Conservation (phyloP, 1,139 yeast species). For the Magnusiomyces tetraspermus region DNA sequence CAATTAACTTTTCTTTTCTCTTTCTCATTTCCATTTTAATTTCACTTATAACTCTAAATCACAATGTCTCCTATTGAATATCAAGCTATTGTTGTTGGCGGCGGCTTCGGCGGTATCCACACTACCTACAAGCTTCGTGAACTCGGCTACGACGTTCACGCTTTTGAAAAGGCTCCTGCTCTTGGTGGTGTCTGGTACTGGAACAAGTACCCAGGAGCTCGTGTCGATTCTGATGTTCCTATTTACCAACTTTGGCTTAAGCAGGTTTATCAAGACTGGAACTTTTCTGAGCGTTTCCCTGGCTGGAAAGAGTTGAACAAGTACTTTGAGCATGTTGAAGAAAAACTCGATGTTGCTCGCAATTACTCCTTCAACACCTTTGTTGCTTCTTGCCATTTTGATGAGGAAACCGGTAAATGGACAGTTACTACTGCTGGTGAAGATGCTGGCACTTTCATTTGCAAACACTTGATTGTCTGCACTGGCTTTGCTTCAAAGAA, state of each 20-base stretch:
- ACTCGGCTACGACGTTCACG: constrained; percentile 31
- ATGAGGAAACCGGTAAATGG: no score
- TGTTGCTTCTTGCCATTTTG: no score
- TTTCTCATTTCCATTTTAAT: neutral
- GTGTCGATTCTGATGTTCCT: constrained; percentile 46
- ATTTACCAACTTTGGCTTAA: constrained; percentile 41
- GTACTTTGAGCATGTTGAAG: constrained; percentile 36
- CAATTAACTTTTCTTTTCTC: neutral
- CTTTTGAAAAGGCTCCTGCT: constrained; percentile 39
- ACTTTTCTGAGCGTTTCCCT: constrained; percentile 35
- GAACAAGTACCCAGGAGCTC: no score
- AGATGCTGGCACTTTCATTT: constrained; percentile 17
- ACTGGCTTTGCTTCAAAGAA: constrained; percentile 24
- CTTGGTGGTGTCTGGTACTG: constrained; percentile 51
- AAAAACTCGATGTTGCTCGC: constrained; percentile 32
- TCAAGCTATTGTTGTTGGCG: no score
- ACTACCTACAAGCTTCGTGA: constrained; percentile 31
- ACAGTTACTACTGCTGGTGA: constrained; percentile 17
- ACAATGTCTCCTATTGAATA: constrained; percentile 43
- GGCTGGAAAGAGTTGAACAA: constrained; percentile 43
- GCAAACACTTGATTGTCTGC: constrained; percentile 33
- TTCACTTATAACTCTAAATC: constrained; percentile 15
- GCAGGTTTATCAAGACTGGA: constrained; percentile 39
- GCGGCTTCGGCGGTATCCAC: constrained; percentile 40
- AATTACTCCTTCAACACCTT: constrained; percentile 32